A percentile compares a stretch with the other conserved stretches of the same genome.
Conservation (phyloP, 2,329 filamentous ascomycete species). For the Aspergillus tanneri region DNA sequence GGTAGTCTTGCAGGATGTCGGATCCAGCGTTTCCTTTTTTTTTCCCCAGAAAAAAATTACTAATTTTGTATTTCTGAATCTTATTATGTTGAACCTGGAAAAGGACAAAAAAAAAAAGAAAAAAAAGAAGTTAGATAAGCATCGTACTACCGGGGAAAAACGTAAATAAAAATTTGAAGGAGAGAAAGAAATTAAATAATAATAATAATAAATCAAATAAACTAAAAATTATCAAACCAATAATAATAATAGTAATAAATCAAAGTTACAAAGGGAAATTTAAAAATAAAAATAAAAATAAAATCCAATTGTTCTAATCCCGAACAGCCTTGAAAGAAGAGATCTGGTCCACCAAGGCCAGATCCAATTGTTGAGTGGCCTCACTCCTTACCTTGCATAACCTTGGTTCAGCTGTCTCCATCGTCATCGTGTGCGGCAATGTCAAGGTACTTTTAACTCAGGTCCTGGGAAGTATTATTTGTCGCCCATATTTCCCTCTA, state of each 20-base stretch:
- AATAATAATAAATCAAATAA: slow-evolving; percentile 3
- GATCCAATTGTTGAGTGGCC: slow-evolving; percentile 25
- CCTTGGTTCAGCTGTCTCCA: slow-evolving; percentile 30
- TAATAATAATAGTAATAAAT: slow-evolving; percentile 1
- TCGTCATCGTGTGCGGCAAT: slow-evolving; percentile 27
- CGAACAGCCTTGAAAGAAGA: slow-evolving; percentile 16
- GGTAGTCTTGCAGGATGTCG: slow-evolving; percentile 14
- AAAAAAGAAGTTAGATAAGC: not conserved
- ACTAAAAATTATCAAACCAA: slow-evolving; percentile 7
- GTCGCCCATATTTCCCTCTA: slow-evolving; percentile 15
- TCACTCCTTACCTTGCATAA: slow-evolving; percentile 29
- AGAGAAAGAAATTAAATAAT: slow-evolving; percentile 13
- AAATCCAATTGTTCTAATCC: slow-evolving; percentile 14
- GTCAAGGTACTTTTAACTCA: slow-evolving; percentile 22
- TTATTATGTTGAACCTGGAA: not conserved
- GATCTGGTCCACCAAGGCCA: slow-evolving; percentile 22
- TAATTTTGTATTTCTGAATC: no score
- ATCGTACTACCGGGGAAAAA: not conserved
- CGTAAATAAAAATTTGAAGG: not conserved
- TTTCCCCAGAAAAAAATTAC: no score
- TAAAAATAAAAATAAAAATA: not conserved
- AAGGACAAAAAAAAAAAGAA: not conserved
- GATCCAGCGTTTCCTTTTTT: slow-evolving; percentile 5
- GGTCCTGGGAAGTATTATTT: slow-evolving; percentile 18
- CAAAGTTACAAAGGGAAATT: not conserved